These are phyloP conservation scores for Trichoderma endophyticum DNA, from an alignment of 2,329 filamentous ascomycete genomes.

Conservation along the genomic window DNA sequence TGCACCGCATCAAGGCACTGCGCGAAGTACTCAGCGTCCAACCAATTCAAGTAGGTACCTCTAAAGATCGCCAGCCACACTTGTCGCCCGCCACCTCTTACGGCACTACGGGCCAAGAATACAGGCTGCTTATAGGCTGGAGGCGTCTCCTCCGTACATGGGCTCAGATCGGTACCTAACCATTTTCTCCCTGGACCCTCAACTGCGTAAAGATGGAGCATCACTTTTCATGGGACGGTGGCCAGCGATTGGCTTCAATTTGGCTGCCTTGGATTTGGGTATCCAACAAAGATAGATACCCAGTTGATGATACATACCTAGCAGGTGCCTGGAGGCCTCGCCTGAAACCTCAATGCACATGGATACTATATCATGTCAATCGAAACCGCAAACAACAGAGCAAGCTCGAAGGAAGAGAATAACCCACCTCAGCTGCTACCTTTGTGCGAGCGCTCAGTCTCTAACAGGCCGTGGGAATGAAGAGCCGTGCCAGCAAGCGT, in stretches of 20 bases:
- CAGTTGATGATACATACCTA: background rate
- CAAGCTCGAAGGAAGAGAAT: background rate
- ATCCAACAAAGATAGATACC: background rate
- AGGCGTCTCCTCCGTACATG: background rate
- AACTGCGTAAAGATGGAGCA: background rate
- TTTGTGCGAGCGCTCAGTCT: background rate
- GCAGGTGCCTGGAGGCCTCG: background rate
- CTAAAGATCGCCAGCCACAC: background rate
- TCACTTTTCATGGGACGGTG: background rate
- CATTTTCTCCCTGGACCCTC: background rate
- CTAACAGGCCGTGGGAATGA: background rate
- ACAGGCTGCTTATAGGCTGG: background rate
- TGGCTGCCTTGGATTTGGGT: background rate
- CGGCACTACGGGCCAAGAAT: background rate
- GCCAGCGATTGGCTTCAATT: background rate
- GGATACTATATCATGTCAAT: background rate
- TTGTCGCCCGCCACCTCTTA: background rate
- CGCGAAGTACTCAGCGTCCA: background rate
- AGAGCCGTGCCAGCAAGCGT: background rate
- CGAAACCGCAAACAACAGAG: background rate
- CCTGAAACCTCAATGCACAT: background rate
- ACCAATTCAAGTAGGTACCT: background rate
- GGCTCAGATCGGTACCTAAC: background rate
- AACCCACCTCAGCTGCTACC: background rate
- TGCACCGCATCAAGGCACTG: background rate